Conservation (phyloP, 768 basidiomycete genomes). For the Paxillus involutus region DNA sequence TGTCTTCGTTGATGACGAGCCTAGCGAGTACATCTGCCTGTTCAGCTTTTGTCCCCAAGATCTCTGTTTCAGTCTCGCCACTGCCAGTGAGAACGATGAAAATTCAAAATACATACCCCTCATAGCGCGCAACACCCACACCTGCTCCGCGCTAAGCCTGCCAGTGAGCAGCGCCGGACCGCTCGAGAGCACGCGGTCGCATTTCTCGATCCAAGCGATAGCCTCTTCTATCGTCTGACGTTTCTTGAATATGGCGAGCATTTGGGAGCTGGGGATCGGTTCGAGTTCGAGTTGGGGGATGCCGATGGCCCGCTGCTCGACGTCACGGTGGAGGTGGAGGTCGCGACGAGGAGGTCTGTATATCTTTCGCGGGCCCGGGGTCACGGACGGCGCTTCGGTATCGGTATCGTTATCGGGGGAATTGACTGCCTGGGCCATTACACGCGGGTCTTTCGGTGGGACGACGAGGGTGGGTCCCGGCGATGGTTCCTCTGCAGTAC, state of each 20-base stretch:
- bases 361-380: neutral
- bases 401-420: neutral
- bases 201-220: neutral
- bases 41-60: neutral
- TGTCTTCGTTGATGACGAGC: neutral
- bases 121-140: neutral
- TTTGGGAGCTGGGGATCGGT: neutral
- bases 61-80: too few species aligned
- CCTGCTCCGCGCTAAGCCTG: neutral
- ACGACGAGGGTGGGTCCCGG: neutral
- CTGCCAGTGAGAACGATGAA: too few species aligned
- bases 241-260: neutral
- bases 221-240: neutral
- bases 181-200: neutral
- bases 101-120: neutral
- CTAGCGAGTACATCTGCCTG: neutral
- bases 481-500: too few species aligned
- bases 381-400: neutral
- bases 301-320: too few species aligned
- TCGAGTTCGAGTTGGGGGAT: neutral
- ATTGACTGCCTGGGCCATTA: neutral
- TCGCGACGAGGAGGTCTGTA: neutral
- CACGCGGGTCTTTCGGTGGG: neutral
- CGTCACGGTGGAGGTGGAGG: too few species aligned
- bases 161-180: neutral